A percentile compares a stretch with the other conserved stretches of the same genome.
Conservation (phyloP, 768 basidiomycete genomes). For the Kwoniella botswanensis region DNA sequence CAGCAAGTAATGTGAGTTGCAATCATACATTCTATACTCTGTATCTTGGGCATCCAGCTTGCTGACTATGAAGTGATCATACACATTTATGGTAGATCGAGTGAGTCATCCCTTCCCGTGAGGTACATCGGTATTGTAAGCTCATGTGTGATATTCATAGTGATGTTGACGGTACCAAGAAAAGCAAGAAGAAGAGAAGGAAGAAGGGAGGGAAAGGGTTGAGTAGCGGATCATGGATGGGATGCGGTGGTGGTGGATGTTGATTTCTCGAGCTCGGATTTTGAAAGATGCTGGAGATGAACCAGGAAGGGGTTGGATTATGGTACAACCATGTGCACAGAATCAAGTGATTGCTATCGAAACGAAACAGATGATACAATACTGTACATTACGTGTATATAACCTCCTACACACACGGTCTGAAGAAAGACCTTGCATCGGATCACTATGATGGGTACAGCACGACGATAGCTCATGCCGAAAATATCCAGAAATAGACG, state of each 20-base stretch:
- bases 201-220: not conserved
- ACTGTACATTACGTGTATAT: too few relatives aligned
- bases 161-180: not conserved
- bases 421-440: too few relatives aligned
- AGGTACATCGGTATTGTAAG: not conserved
- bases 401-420: too few relatives aligned
- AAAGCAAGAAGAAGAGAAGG: not conserved
- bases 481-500: too few relatives aligned
- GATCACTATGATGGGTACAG: too few relatives aligned
- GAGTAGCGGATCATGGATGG: not conserved
- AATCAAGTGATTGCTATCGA: too few relatives aligned
- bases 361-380: too few relatives aligned
- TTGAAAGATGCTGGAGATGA: not conserved
- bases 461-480: too few relatives aligned
- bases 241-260: not conserved
- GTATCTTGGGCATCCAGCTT: not conserved
- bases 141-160: not conserved
- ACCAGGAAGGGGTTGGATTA: not conserved
- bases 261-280: not conserved
- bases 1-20: not conserved
- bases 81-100: not conserved
- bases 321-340: too few relatives aligned
- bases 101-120: not conserved
- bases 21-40: not conserved
- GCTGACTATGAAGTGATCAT: too few relatives aligned